phyloP scores from a whole-genome alignment of 495 filamentous ascomycete genomes.

The Pyrenopolyporus hunteri region DNA sequence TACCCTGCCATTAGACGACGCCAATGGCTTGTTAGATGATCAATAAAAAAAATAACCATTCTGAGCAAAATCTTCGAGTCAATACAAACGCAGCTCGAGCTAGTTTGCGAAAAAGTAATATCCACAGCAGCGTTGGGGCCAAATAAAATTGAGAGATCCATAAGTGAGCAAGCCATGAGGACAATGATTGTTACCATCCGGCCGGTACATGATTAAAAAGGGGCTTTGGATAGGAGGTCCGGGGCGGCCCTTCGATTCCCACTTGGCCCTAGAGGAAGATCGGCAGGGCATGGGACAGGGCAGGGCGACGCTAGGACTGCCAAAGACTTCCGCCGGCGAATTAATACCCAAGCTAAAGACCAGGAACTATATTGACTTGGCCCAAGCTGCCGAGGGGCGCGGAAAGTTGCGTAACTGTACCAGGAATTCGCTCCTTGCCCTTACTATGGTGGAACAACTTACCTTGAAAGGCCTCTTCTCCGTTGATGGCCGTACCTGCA shows the following conservation, averaged over 20 bases:
- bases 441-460: conserved; percentile 35
- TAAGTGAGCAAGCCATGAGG: conserved; percentile 23
- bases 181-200: conserved; percentile 27
- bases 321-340: conserved; percentile 32
- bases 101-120: conserved; percentile 6
- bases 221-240: conserved; percentile 30
- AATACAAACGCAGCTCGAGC: background rate
- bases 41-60: too few relatives aligned
- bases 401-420: conserved; percentile 35
- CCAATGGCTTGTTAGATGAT: conserved; percentile 13
- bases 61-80: background rate
- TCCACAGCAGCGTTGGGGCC: conserved; percentile 3
- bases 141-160: conserved; percentile 28
- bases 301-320: conserved; percentile 34
- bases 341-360: conserved; percentile 37
- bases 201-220: conserved; percentile 34
- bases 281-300: conserved; percentile 34
- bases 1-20: conserved; percentile 18
- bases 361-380: conserved; percentile 37
- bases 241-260: conserved; percentile 38
- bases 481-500: conserved; percentile 34
- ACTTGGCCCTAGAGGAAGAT: conserved; percentile 35
- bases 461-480: conserved; percentile 34
- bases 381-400: conserved; percentile 25
- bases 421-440: conserved; percentile 25